These are phyloP conservation scores for Termitomyces heimii DNA, from an alignment of 768 basidiomycete genomes.

Conservation along the genomic window DNA sequence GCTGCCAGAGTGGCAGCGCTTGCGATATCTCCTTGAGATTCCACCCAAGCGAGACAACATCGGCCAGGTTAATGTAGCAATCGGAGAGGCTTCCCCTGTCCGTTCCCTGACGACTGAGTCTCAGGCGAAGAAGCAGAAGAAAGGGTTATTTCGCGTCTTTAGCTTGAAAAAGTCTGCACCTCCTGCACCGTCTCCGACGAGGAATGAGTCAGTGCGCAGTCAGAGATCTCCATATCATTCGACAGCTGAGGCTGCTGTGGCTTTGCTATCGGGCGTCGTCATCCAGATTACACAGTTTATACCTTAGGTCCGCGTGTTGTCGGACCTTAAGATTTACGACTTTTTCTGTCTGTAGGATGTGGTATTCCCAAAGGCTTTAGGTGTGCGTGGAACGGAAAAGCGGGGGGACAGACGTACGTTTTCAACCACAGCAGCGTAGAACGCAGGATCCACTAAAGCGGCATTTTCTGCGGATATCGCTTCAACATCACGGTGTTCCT, in stretches of 20 bases:
- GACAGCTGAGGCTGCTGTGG: background rate
- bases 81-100: background rate
- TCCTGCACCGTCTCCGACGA: background rate
- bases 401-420: conserved; percentile 1
- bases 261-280: conserved; percentile 19
- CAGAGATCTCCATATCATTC: background rate
- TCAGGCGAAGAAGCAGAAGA: background rate
- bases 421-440: background rate
- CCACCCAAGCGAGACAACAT: background rate
- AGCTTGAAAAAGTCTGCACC: background rate
- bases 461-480: conserved; percentile 31
- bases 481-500: conserved; percentile 31
- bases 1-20: conserved; percentile 38
- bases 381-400: background rate
- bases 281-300: conserved; percentile 43
- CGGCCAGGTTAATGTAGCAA: background rate
- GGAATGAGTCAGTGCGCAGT: background rate
- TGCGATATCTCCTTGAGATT: conserved; percentile 2
- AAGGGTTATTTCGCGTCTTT: background rate
- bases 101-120: background rate
- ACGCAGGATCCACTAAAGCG: conserved; percentile 20
- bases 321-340: conserved; percentile 63
- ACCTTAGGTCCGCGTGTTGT: conserved; percentile 59
- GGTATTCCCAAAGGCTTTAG: background rate
- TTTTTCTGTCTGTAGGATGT: conserved; percentile 51